Conservation (phyloP, 345 rosid genomes). For the Melaleuca quinquenervia region DNA sequence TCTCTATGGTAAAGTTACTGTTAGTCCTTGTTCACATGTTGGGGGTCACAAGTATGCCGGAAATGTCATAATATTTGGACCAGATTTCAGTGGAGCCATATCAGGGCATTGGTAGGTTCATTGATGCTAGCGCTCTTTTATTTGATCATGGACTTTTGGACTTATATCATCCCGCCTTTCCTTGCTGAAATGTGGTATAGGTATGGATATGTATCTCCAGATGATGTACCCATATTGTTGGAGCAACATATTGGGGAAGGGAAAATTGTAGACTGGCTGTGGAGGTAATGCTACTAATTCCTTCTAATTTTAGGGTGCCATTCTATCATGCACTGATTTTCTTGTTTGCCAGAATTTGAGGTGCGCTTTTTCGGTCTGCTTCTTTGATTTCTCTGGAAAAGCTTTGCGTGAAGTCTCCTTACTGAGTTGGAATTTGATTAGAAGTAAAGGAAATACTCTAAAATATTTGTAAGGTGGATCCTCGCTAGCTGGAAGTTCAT, state of each 20-base stretch:
- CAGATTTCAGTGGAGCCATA: constrained; percentile 41
- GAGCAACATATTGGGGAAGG: constrained; percentile 72
- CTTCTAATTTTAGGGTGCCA: not conserved
- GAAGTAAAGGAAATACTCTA: not conserved
- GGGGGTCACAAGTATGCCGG: constrained; percentile 98
- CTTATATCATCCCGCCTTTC: not conserved
- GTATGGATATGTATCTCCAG: constrained; percentile 87
- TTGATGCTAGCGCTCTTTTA: not conserved
- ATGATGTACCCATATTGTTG: constrained; percentile 53
- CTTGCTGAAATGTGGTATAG: constrained; percentile 17
- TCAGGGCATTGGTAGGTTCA: constrained; percentile 75
- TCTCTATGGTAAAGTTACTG: constrained; percentile 81
- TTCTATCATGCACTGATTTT: not conserved
- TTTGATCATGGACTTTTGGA: not conserved
- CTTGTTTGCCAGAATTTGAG: not conserved
- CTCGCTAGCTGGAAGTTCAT: not conserved
- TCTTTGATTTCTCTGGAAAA: not conserved
- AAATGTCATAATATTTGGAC: constrained; percentile 77
- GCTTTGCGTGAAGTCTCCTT: not conserved
- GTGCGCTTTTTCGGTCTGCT: not conserved
- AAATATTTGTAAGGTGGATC: not conserved
- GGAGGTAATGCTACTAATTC: constrained; percentile 46
- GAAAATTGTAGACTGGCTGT: constrained; percentile 61
- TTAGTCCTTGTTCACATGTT: constrained; percentile 93
- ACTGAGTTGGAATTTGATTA: not conserved